Percentiles rank a stretch among this genome's conserved stretches.
Conservation (phyloP, 768 basidiomycete species). For the Roridomyces roridus region DNA sequence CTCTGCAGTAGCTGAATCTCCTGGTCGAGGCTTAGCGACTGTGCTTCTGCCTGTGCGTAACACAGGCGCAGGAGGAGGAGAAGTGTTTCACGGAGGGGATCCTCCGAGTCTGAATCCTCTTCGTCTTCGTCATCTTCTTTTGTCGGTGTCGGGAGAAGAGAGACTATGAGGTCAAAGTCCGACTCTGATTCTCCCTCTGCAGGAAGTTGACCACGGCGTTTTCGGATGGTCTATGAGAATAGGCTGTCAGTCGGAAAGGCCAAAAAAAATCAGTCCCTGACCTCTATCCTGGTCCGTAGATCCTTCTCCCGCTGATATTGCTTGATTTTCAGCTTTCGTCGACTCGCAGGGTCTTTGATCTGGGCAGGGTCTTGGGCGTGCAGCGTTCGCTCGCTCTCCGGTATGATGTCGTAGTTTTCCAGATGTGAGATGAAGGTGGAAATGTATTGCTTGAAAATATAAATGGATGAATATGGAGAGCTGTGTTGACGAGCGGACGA, state of each 20-base stretch:
- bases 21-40: conserved; percentile 71
- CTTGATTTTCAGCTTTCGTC: conserved; percentile 88
- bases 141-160: conserved; percentile 54
- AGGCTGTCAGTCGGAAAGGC: background rate
- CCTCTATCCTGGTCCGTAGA: conserved; percentile 73
- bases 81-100: conserved; percentile 67
- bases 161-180: conserved; percentile 69
- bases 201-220: conserved; percentile 52
- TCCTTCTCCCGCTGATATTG: conserved; percentile 91
- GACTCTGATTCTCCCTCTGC: conserved; percentile 41
- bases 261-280: conserved; percentile 34
- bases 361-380: conserved; percentile 53
- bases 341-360: conserved; percentile 68
- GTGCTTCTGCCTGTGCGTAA: conserved; percentile 71
- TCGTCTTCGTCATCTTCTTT: conserved; percentile 46
- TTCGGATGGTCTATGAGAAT: conserved; percentile 54
- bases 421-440: conserved; percentile 53
- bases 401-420: conserved; percentile 71
- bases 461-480: background rate
- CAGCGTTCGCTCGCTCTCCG: conserved; percentile 62
- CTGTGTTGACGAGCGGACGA: background rate
- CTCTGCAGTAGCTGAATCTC: conserved; percentile 73
- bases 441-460: conserved; percentile 50
- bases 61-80: conserved; percentile 76
- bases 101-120: conserved; percentile 65